Percentiles rank a stretch among this genome's conserved stretches.
Evolutionary conservation across 495 filamentous ascomycete species (phyloP).

Genomic region (Aspergillus saccharolyticus): DNA sequence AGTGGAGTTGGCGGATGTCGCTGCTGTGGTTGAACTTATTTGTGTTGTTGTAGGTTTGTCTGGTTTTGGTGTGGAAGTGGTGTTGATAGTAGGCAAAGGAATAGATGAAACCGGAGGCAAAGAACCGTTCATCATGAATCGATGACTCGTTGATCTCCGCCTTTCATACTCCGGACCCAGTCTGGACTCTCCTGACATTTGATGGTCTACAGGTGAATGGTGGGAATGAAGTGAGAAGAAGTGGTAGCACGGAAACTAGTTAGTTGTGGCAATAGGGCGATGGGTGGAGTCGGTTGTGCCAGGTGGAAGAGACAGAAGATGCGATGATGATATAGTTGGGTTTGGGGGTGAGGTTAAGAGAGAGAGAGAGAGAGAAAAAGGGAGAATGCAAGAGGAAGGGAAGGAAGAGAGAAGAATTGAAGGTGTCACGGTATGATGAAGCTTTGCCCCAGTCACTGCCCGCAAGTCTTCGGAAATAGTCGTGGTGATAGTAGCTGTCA

Average conservation of each 20-base stretch:
- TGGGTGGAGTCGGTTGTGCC: no score
- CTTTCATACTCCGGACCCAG: constrained; percentile 19
- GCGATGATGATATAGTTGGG: no score
- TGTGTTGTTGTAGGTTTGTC: constrained; percentile 4
- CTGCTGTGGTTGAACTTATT: no score
- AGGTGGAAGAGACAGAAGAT: no score
- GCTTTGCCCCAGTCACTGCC: background rate
- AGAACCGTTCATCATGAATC: constrained; percentile 25
- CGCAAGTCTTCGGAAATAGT: background rate
- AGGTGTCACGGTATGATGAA: constrained; percentile 2
- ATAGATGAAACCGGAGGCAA: constrained; percentile 19
- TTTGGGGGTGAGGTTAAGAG: no score
- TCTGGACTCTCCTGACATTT: background rate
- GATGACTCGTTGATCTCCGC: constrained; percentile 1
- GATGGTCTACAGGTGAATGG: background rate
- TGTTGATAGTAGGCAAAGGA: constrained; percentile 21
- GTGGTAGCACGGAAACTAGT: background rate
- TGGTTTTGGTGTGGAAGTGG: constrained; percentile 8
- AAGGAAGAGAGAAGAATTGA: constrained; percentile 6
- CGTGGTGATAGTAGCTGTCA: background rate
- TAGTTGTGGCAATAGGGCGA: background rate
- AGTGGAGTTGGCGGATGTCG: no score
- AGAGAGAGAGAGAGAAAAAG: no score
- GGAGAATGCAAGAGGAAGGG: background rate
- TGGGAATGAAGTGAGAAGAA: background rate